Evolutionary conservation across 371 early-diverging fungal genomes (phyloP), one percentile per base, ranked within the genome.

Genomic region (Mortierella sp.): DNA sequence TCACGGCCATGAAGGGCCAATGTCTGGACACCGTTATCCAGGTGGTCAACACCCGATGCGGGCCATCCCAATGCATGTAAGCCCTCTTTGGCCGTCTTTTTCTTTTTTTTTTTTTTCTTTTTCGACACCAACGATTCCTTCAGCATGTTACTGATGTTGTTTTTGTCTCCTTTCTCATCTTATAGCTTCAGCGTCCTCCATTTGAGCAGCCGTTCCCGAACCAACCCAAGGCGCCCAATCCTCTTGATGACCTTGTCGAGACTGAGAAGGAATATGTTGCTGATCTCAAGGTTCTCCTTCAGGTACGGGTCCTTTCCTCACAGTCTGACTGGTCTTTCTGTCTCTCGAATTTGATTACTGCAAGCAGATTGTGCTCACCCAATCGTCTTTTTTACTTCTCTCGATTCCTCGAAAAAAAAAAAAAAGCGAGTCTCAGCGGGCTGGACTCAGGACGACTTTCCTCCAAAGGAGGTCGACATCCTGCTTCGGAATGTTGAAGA

Each of bases 241-340:
- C 80, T 11, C 53, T 79, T 18, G 80, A 79, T 15, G 80, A 79
- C 48, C 70, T 79, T 14, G 58, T 73, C 23, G 80, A 79, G 14
- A 73, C 80, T 2, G 80, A 79, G 64, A 72, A 79, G 57, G 80
- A 79, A 56, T 79, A 79, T 51, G 73, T 73, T 25, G 51, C 70
- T 9, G 80, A 73, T 53, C 70, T 79, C 52, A 79, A 73, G 58
- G 59, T 73, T 19, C 74, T 79, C 21, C 70, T 79, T 19, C 80
- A 79, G 80, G 80, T 79, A 79, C 21, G 4, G 4, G 48, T 50
- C 5, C 50, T 18, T 46, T 45, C 61, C 55, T 9, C 37, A 5
- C 5, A 46, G 26, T 7, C 26, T 58, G 15, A 29, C 9, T 30
- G 51, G 30, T 18, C 29, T 23, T 23, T 16, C 46, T 57, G 28